Evolutionary conservation across 768 basidiomycete genomes (phyloP), one percentile per base, ranked within the genome.

Genomic region (Atractiella rhizophila): DNA sequence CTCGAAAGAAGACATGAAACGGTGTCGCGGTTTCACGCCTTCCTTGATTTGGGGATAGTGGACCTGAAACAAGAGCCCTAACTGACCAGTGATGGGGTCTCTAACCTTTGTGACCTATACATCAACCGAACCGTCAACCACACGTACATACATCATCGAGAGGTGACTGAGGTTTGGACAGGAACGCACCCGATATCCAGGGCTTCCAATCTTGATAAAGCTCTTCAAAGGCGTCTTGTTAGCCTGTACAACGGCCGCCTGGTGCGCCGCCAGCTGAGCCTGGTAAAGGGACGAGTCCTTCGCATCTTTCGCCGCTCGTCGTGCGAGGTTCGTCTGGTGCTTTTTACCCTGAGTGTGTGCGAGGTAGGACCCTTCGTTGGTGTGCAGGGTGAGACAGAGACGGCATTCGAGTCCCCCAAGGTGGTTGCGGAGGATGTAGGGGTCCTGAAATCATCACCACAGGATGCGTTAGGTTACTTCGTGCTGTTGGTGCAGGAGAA

Each of bases 271-370:
- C 16, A 59, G 53, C 36, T 57, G 54, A 27, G 80, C 76, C 47
- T 88, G 74, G 69, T 80, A 83, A 49, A 88, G 61, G 56, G 79
- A 74, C 0, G 76, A 73, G 55, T 94, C 91, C 56, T 94, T 91
- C 35, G 81, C 78, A 66, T 96, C 91, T 48, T 75, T 73, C n/a
- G 88, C 88, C 0, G 91, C 91, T 50, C 91, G 76, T 29, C 91
- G 71, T 12, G 91, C 91, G 38, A 98, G 72, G 57, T 96, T 96
- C 4, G 86, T 96, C 58, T 96, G 91, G 57, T 96, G 91, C 57
- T 96, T 98, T 65, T 96, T 98, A 18, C 91, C 91, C 63, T 96
- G 91, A 0, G 91, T 98, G 53, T 98, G 91, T 0, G 91, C 91
- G 35, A 98, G 76, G 58, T 96, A 94, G 12, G 86, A 91, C 16